Evolutionary conservation across 2,329 filamentous ascomycete species (phyloP).

Genomic region (Hypomyces perniciosus): DNA sequence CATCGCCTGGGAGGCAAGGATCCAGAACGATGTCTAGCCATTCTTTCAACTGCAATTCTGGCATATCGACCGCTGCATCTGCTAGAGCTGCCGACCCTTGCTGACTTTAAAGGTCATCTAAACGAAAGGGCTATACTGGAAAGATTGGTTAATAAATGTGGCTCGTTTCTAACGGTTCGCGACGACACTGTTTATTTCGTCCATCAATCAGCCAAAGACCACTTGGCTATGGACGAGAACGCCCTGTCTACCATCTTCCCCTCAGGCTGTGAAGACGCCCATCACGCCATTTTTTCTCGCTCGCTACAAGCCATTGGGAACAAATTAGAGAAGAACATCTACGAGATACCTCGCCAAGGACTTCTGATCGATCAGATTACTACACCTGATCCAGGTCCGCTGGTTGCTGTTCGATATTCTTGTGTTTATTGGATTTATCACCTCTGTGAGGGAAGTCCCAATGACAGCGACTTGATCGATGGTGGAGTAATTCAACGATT

Average conservation of each 20-base stretch:
- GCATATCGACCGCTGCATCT: conserved; percentile 31
- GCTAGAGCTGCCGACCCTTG: conserved; percentile 24
- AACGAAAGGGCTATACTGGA: neutral
- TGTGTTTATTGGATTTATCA: conserved; percentile 19
- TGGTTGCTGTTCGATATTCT: conserved; percentile 14
- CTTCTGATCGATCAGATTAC: conserved; percentile 8
- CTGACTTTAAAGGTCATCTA: conserved; percentile 33
- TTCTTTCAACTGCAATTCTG: conserved; percentile 26
- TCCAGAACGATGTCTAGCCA: conserved; percentile 22
- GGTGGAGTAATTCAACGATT: neutral
- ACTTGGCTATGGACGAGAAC: conserved; percentile 27
- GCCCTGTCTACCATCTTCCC: conserved; percentile 25
- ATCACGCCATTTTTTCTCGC: conserved; percentile 27
- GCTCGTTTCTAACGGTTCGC: conserved; percentile 33
- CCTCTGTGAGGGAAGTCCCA: conserved; percentile 9
- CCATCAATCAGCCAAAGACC: conserved; percentile 40
- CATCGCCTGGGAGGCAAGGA: conserved; percentile 16
- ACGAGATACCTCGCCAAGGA: conserved; percentile 19
- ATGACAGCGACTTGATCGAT: neutral
- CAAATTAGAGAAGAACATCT: conserved; percentile 31
- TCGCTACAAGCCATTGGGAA: conserved; percentile 28
- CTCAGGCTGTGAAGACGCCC: conserved; percentile 17
- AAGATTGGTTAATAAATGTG: conserved; percentile 29
- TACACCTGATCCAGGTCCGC: conserved; percentile 13
- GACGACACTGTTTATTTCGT: conserved; percentile 29